These are phyloP conservation scores for Setaria viridis DNA, from an alignment of 202 grass and related monocot species.

Conservation along the genomic window DNA sequence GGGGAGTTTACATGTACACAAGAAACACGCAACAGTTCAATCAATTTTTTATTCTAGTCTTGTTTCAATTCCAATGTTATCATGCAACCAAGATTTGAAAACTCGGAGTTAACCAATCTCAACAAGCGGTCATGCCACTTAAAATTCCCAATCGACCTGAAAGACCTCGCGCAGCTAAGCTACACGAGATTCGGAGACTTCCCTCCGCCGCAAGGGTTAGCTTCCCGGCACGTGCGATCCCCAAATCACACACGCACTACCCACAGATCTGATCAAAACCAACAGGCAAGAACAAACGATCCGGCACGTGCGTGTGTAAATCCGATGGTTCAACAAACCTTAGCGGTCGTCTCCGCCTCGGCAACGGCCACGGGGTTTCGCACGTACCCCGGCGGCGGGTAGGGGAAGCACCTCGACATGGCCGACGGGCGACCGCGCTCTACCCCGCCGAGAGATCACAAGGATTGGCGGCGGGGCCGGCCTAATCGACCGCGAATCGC, in stretches of 20 bases:
- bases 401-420: conserved; percentile 95
- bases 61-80: not conserved
- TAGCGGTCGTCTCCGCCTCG: conserved; percentile 69
- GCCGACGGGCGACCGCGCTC: conserved; percentile 35
- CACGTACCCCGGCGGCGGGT: conserved; percentile 80
- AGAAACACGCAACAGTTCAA: not conserved
- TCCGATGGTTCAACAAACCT: conserved; percentile 90
- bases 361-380: conserved; percentile 63
- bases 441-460: conserved; percentile 34
- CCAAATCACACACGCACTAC: conserved; percentile 59
- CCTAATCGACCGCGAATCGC: conserved; percentile 38
- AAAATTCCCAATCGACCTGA: not conserved
- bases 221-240: conserved; percentile 36
- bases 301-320: conserved; percentile 63
- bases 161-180: not conserved
- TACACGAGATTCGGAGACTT: not conserved
- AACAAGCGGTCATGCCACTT: not conserved
- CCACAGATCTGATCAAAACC: conserved; percentile 57
- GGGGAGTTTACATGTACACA: not conserved
- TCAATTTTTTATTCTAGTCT: not conserved
- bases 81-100: not conserved
- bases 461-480: conserved; percentile 8
- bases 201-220: not conserved
- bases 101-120: not conserved
- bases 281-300: conserved; percentile 55